Evolutionary conservation across 108 stramenopile genomes (phyloP), one percentile per base, ranked within the genome.

Genomic region (Cyclotella cryptica): DNA sequence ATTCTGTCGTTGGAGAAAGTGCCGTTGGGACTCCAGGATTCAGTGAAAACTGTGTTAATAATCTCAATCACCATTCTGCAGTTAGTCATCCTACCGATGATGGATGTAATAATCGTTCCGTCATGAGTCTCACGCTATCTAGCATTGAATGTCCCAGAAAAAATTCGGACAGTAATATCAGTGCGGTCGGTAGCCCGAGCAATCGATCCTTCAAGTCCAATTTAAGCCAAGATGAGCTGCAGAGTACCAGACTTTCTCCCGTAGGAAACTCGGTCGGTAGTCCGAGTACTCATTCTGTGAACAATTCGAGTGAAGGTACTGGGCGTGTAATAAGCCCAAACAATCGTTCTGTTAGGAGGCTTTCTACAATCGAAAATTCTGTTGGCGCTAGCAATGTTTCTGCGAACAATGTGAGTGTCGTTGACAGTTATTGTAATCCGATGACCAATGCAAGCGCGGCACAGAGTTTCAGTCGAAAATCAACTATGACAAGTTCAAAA

Each of bases 391-490:
- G 14, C n/a, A 62, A 12, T 26, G 5, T 18, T n/a, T 17, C 9
- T 12, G 11, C 30, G 14, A 35, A 11, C 11, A 41, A 15, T 62
- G 3, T 21, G 21, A 35, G 35, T 35, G 35, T 6, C 3, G 49
- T 17, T 51, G 49, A 51, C 49, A 19, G 49, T 17, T 3, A 7
- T 51, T 3, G 49, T 1, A 19, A 51, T 51, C 8, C 35, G 8
- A 3, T 51, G n/a, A 51, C 3, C 17, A 39, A 40, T 39, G 35
- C 30, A 62, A 62, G 61, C 40, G 24, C 17, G 3, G 61, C 3
- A 41, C 71, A 19, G 58, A 43, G 45, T 40, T 72, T 46, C 44
- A 41, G 43, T 46, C 71, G 61, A 8, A 40, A 41, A 39, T 62
- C 61, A 40, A 41, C 35, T 8, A 2, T 62, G 15, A 40, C 40